Evolutionary conservation across 768 basidiomycete species (phyloP).

Genomic region (Fistulinella prunicolor): DNA sequence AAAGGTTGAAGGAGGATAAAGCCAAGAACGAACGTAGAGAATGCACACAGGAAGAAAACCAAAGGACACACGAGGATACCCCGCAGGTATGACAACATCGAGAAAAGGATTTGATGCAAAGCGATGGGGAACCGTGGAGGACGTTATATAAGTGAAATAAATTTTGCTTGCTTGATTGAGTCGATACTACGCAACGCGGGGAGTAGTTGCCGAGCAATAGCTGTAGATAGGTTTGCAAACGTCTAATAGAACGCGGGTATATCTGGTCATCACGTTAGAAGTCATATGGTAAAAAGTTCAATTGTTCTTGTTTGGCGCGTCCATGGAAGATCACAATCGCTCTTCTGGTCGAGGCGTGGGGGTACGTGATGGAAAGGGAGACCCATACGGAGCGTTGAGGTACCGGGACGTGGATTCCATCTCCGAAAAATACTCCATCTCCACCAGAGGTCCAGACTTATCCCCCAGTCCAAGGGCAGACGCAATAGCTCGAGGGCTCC

Average conservation of each 20-base stretch:
- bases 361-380: slow-evolving; percentile 47
- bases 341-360: slow-evolving; percentile 42
- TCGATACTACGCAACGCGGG: slow-evolving; percentile 22
- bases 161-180: slow-evolving; percentile 29
- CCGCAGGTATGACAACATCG: slow-evolving; percentile 14
- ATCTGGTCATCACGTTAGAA: slow-evolving; percentile 32
- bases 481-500: slow-evolving; percentile 48
- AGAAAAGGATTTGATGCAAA: slow-evolving; percentile 22
- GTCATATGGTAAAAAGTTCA: slow-evolving; percentile 32
- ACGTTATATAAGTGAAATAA: slow-evolving; percentile 37
- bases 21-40: slow-evolving; percentile 24
- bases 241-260: slow-evolving; percentile 35
- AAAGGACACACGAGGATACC: slow-evolving; percentile 19
- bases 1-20: too few species aligned
- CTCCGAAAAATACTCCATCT: slow-evolving; percentile 37
- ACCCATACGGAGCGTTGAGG: slow-evolving; percentile 48
- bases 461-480: slow-evolving; percentile 45
- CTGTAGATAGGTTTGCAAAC: slow-evolving; percentile 31
- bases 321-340: slow-evolving; percentile 23
- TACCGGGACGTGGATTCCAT: slow-evolving; percentile 44
- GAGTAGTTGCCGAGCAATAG: slow-evolving; percentile 31
- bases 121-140: slow-evolving; percentile 23
- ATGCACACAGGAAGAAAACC: slow-evolving; percentile 16
- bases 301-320: slow-evolving; percentile 16
- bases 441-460: slow-evolving; percentile 23